These are phyloP conservation scores for Clonostachys chloroleuca DNA, from an alignment of 2,329 filamentous ascomycete genomes.

Conservation along the genomic window DNA sequence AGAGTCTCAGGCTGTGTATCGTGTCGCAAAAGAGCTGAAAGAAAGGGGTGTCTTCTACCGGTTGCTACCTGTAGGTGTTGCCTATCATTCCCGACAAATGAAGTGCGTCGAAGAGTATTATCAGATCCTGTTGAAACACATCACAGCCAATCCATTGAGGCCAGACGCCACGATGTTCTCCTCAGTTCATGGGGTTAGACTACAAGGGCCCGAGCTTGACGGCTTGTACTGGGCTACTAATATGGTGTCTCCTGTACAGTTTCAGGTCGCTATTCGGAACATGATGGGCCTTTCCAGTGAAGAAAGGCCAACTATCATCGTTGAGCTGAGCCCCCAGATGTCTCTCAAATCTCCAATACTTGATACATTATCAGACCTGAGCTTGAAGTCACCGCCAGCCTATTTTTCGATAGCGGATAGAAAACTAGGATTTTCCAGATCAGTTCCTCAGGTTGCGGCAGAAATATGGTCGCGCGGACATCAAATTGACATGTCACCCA, in stretches of 20 bases:
- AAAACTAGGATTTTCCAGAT: constrained; percentile 4
- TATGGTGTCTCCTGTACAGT: constrained; percentile 37
- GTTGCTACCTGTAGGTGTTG: constrained; percentile 27
- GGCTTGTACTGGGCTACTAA: constrained; percentile 41
- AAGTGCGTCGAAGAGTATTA: constrained; percentile 28
- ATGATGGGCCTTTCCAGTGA: constrained; percentile 20
- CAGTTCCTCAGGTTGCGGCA: constrained; percentile 22
- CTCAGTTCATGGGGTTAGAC: constrained; percentile 23
- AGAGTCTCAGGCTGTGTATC: constrained; percentile 18
- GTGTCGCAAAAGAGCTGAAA: constrained; percentile 22
- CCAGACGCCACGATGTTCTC: constrained; percentile 29
- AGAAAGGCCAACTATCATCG: constrained; percentile 23
- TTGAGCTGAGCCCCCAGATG: constrained; percentile 35
- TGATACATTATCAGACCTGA: constrained; percentile 21
- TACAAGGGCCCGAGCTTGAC: constrained; percentile 17
- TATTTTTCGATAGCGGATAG: constrained; percentile 21
- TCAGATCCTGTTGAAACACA: constrained; percentile 11
- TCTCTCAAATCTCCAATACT: constrained; percentile 27
- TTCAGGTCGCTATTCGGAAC: constrained; percentile 27
- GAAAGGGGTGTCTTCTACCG: constrained; percentile 23
- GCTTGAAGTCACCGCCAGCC: constrained; percentile 1
- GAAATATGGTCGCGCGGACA: constrained; percentile 29
- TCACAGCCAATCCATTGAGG: constrained; percentile 1
- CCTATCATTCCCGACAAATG: constrained; percentile 43
- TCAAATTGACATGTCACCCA: constrained; percentile 19